Percentiles rank a stretch among this genome's conserved stretches.
Evolutionary conservation across 768 basidiomycete genomes (phyloP).

Genomic region (Nidularia pulvinata): DNA sequence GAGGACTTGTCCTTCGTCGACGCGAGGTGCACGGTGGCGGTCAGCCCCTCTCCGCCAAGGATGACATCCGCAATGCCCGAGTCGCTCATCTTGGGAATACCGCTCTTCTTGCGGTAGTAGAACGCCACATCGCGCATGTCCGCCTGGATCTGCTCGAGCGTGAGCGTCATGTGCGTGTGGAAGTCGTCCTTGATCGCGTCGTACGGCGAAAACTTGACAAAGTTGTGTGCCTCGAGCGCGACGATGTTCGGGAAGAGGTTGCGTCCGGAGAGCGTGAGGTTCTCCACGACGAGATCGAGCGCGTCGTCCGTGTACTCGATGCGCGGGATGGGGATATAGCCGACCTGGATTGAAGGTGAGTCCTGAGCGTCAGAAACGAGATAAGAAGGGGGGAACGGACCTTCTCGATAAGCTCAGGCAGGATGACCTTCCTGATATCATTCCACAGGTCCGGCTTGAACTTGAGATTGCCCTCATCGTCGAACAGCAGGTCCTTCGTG

Average conservation of each 20-base stretch:
- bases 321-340: slow-evolving; percentile 36
- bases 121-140: slow-evolving; percentile 95
- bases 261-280: slow-evolving; percentile 83
- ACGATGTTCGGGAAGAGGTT: slow-evolving; percentile 89
- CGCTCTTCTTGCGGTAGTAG: slow-evolving; percentile 85
- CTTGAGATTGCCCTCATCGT: slow-evolving; percentile 77
- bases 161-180: slow-evolving; percentile 74
- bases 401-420: slow-evolving; percentile 77
- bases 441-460: slow-evolving; percentile 92
- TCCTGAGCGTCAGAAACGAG: background rate
- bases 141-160: slow-evolving; percentile 85
- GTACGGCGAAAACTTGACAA: slow-evolving; percentile 85
- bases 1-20: slow-evolving; percentile 58
- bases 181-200: slow-evolving; percentile 49
- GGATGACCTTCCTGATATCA: slow-evolving; percentile 81
- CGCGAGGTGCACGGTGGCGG: slow-evolving; percentile 61
- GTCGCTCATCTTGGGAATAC: slow-evolving; percentile 79
- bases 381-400: slow-evolving; percentile 30
- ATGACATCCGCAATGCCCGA: slow-evolving; percentile 86
- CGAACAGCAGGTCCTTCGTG: slow-evolving; percentile 83
- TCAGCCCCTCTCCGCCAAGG: slow-evolving; percentile 73
- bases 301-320: slow-evolving; percentile 4
- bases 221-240: slow-evolving; percentile 77
- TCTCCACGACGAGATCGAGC: slow-evolving; percentile 23
- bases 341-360: slow-evolving; percentile 39